Evolutionary conservation across 1,139 yeast genomes (phyloP), one percentile per base, ranked within the genome.

Genomic region (Kodamaea derodonti): DNA sequence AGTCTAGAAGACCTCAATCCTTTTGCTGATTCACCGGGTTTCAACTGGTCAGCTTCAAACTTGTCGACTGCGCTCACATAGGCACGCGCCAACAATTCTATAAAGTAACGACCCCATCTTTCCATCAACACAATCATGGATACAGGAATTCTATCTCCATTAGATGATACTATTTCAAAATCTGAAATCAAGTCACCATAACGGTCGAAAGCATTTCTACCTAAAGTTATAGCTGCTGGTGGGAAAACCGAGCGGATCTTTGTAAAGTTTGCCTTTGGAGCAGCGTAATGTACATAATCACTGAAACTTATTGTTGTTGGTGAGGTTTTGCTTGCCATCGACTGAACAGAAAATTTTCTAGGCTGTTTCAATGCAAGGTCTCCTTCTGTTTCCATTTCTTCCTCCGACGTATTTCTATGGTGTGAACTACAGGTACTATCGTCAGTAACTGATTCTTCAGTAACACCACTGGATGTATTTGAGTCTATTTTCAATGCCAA

Each of bases 81-180:
- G 0, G 82, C 85, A 43, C 71, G 71, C 0, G 87, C 69, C 30
- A 83, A 54, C 16, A 83, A 45, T 43, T 69, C 69, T 40, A 79
- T 79, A 51, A 84, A 84, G 45, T 74, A 80, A 24, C 75, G 56
- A 0, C 92, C 92, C 94, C 94, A 84, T 50, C 92, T 65, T 47
- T 79, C 82, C 45, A 83, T 64, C 34, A 84, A 65, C 3, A 83
- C 62, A 42, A 66, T 67, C 33, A 78, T 45, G 1, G 88, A 80
- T 2, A 80, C 78, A 0, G 83, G 78, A 11, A 81, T 68, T 23
- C 80, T 59, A 34, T 78, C 81, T 3, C 90, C 90, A 48, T 77
- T 84, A 13, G 74, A 66, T 1, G 85, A 72, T 9, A 84, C 71
- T 33, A 84, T 62, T 50, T 83, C 90, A 52, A 84, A 79, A 56